phyloP scores from a whole-genome alignment of 805 yeast genomes.

The Metschnikowia noctiluminum region DNA sequence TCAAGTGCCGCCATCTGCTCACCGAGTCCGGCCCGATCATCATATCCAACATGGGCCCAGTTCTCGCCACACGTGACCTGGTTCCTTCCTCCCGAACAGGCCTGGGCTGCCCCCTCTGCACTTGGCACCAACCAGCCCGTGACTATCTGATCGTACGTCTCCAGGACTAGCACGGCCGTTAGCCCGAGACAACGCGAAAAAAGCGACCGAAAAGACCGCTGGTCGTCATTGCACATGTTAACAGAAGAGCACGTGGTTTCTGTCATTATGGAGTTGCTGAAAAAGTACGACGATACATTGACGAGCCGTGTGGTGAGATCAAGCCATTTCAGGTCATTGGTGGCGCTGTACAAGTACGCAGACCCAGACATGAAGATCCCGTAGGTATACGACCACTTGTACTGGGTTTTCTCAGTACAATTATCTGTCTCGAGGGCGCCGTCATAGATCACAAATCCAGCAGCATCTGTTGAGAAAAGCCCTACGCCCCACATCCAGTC shows the following conservation, averaged over 20 bases:
- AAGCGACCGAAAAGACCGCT: slow-evolving; percentile 68
- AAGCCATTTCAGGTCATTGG: slow-evolving; percentile 46
- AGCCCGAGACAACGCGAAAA: slow-evolving; percentile 61
- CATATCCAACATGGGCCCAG: slow-evolving; percentile 62
- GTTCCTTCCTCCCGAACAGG: slow-evolving; percentile 82
- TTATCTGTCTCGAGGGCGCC: background rate
- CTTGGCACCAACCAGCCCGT: slow-evolving; percentile 31
- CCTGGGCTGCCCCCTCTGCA: slow-evolving; percentile 64
- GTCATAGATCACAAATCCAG: slow-evolving; percentile 44
- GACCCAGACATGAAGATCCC: slow-evolving; percentile 64
- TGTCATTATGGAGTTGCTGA: slow-evolving; percentile 48
- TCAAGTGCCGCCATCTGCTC: slow-evolving; percentile 78
- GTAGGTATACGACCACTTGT: slow-evolving; percentile 68
- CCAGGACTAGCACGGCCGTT: slow-evolving; percentile 54
- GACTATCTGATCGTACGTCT: slow-evolving; percentile 38
- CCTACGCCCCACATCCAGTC: slow-evolving; percentile 41
- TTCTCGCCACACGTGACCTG: slow-evolving; percentile 80
- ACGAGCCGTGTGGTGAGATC: slow-evolving; percentile 35
- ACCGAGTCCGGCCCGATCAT: slow-evolving; percentile 67
- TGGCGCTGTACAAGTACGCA: slow-evolving; percentile 64
- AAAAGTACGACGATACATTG: slow-evolving; percentile 34
- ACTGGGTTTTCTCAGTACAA: background rate
- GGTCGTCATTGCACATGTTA: slow-evolving; percentile 65
- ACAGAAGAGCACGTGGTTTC: slow-evolving; percentile 59
- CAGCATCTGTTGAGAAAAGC: slow-evolving; percentile 17